Conservation (phyloP, 2,329 filamentous ascomycete species). For the Alternaria novae-zelandiae region DNA sequence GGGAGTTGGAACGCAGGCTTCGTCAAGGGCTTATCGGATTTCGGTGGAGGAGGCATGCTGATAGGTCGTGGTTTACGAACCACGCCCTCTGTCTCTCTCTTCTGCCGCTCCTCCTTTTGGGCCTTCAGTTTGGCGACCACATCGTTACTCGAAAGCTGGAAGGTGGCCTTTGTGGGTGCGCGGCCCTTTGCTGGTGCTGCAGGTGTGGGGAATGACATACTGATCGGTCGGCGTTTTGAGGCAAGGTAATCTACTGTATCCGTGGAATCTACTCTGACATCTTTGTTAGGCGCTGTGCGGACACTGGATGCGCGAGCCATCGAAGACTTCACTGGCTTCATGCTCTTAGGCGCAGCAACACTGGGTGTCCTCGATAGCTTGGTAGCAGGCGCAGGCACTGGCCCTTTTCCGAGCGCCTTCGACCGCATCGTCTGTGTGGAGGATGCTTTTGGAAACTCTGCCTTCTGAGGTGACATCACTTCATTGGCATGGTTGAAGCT, state of each 20-base stretch:
- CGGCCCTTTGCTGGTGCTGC: constrained; percentile 57
- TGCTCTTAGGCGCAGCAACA: constrained; percentile 32
- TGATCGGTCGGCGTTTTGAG: constrained; percentile 56
- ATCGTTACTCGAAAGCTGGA: constrained; percentile 60
- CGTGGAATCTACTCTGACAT: constrained; percentile 27
- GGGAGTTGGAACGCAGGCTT: constrained; percentile 60
- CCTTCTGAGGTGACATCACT: constrained; percentile 36
- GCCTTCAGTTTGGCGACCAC: constrained; percentile 61
- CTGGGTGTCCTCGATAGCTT: constrained; percentile 38
- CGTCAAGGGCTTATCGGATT: constrained; percentile 59
- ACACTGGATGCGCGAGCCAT: constrained; percentile 37
- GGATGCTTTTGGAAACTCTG: constrained; percentile 13
- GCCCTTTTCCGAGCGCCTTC: constrained; percentile 16
- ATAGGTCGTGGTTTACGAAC: constrained; percentile 48
- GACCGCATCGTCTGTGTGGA: constrained; percentile 7
- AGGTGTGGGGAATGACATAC: constrained; percentile 55
- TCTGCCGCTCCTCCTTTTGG: constrained; percentile 56
- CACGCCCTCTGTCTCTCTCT: constrained; percentile 50
- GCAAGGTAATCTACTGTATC: constrained; percentile 48
- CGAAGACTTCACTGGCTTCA: constrained; percentile 36
- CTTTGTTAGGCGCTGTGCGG: constrained; percentile 29
- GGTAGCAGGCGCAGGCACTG: constrained; percentile 13
- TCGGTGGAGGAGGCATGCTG: constrained; percentile 56
- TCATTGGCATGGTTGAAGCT: constrained; percentile 41
- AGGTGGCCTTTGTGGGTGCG: constrained; percentile 57